Conservation (phyloP, 1,139 yeast species). For the Wickerhamomyces sp. region DNA sequence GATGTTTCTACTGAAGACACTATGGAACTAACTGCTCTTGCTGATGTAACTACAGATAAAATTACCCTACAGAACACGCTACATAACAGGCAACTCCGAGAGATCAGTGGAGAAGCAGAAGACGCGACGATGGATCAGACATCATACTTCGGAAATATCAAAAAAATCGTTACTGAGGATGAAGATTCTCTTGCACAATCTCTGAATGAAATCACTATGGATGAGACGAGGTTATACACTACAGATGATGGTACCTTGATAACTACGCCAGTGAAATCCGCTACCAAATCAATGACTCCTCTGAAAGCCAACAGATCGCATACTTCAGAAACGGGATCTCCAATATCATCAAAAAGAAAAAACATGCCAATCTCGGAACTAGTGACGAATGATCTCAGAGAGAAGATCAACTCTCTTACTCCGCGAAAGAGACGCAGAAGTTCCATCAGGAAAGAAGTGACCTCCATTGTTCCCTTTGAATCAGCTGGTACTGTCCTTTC, state of each 20-base stretch:
- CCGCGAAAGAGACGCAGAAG: conserved; percentile 23
- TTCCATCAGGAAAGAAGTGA: background rate
- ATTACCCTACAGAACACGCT: conserved; percentile 11
- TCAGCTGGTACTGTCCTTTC: conserved; percentile 3
- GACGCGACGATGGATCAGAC: conserved; percentile 25
- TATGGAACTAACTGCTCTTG: conserved; percentile 17
- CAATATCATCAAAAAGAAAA: conserved; percentile 22
- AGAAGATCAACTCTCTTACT: conserved; percentile 19
- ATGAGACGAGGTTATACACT: conserved; percentile 8
- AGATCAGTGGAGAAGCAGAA: conserved; percentile 7
- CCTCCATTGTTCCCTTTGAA: conserved; percentile 4
- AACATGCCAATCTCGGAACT: conserved; percentile 7
- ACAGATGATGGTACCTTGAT: background rate
- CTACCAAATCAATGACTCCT: conserved; percentile 12
- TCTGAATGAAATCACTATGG: conserved; percentile 13
- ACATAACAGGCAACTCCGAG: conserved; percentile 6
- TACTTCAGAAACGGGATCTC: conserved; percentile 24
- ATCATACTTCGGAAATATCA: conserved; percentile 4
- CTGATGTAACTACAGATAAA: conserved; percentile 16
- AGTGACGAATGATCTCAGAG: conserved; percentile 15
- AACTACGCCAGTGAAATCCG: conserved; percentile 4
- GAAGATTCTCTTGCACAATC: conserved; percentile 1
- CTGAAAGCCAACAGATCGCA: conserved; percentile 21
- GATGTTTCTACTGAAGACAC: conserved; percentile 6
- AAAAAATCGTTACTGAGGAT: background rate